Evolutionary conservation across 179 eudicot species (phyloP), one percentile per base, ranked within the genome.

Genomic region (Spergularia azorica): DNA sequence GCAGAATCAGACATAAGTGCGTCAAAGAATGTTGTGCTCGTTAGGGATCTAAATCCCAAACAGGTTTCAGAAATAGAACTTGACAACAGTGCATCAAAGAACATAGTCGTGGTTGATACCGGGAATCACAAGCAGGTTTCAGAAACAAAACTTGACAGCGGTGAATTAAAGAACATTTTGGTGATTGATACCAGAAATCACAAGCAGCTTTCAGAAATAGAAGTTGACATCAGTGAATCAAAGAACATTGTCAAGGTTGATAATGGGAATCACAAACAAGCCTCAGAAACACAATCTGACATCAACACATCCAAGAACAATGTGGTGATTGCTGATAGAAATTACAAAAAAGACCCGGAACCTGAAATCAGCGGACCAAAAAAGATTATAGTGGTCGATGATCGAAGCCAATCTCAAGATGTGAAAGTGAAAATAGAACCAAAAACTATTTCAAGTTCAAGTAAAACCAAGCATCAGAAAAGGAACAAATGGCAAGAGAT

Each of bases 401-500:
- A 55, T 39, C 72, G 72, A 62, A 78, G 84, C 11, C 69, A 78
- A 74, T 50, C 38, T 43, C 84, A 74, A 59, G 63, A 76, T 48
- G 83, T 80, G 67, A 84, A 80, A 73, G 83, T 77, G 54, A 81
- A 73, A 51, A 56, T 79, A 9, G 78, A 83, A 20, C 86, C 72
- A 55, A 79, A 76, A 73, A 15, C 62, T 56, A 58, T 14, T 51
- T 67, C 71, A 72, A 76, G 62, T 64, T 67, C 81, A 46, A 67
- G 72, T 68, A 77, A 68, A 76, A 71, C 69, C 0, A 77, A 74
- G 21, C 59, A 7, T 68, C 67, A 41, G 46, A 85, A 80, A 70
- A 85, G 66, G 71, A 85, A 63, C 73, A 85, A 82, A 72, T 85
- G 81, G 88, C 88, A 74, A 21, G 88, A 82, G 14, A 81, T 83